Evolutionary conservation across 495 filamentous ascomycete genomes (phyloP).

Genomic region (Pyronema domesticum): DNA sequence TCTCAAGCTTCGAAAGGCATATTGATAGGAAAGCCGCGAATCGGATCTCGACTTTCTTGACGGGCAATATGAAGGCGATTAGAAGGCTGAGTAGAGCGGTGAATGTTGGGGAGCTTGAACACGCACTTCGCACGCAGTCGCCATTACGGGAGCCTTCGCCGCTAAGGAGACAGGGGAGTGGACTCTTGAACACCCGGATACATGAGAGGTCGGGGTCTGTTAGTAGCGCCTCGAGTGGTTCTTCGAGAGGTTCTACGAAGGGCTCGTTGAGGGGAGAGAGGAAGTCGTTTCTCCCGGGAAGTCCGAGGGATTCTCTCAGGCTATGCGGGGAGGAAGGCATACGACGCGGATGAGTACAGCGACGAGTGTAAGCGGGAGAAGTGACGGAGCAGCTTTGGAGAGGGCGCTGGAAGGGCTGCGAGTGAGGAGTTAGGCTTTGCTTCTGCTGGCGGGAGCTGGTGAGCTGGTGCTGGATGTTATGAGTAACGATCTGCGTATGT

Average conservation of each 20-base stretch:
- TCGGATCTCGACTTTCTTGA: constrained; percentile 32
- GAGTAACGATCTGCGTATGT: no score
- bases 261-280: neutral
- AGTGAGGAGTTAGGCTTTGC: neutral
- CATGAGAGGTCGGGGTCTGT: no score
- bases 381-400: no score
- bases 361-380: no score
- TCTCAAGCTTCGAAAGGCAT: constrained; percentile 24
- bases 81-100: constrained; percentile 27
- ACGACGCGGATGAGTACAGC: no score
- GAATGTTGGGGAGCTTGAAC: neutral
- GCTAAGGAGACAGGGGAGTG: no score
- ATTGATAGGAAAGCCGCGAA: constrained; percentile 28
- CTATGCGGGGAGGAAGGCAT: neutral
- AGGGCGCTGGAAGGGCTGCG: neutral
- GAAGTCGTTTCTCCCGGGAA: neutral
- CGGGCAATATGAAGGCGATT: constrained; percentile 31
- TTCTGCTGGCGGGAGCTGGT: neutral
- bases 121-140: no score
- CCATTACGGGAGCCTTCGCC: no score
- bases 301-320: neutral
- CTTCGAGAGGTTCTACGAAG: neutral
- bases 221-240: no score
- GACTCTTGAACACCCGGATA: no score
- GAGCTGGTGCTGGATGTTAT: neutral